Evolutionary conservation across 169 alveolate genomes (phyloP), one percentile per base, ranked within the genome.

Genomic region (Plasmodium chabaudi): DNA sequence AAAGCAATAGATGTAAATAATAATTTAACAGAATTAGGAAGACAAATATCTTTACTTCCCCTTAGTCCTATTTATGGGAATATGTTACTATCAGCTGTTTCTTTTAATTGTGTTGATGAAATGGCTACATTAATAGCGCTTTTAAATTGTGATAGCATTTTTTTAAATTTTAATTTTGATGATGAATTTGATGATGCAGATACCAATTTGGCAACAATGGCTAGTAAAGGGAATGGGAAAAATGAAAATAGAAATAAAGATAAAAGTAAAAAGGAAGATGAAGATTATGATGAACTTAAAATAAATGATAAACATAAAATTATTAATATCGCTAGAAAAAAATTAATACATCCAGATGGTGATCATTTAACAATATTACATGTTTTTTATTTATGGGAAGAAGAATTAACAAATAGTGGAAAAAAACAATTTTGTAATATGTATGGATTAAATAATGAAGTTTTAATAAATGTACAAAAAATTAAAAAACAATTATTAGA

Each of bases 291-390:
- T 23, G 90, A 65, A 46, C 19, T 47, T 5, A 56, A 69, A 53
- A 99, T 99, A 6, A 95, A 94, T 73, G 99, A 98, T 34, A 91
- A 73, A 68, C 88, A 89, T 79, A 92, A 93, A 74, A 94, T 93
- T 74, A 98, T 98, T 21, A 98, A 97, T 89, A 95, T 94, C 23
- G 98, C 99, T 19, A 97, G 97, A 92, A 88, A 96, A 56, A 92
- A 97, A 79, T 98, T 98, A 92, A 89, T 96, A 0, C 99, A 98
- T 88, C 95, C 96, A 74, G 99, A 97, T 72, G 99, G 99, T 0
- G 99, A 98, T 72, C 99, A 98, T 89, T 92, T 98, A 21, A 97
- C 99, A 0, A 91, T 97, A 65, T 92, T 98, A 49, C 94, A 95
- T 88, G 98, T 94, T 12, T 94, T 92, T 69, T 95, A 95, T 63